A percentile compares a stretch with the other conserved stretches of the same genome.
These are phyloP conservation scores for Blastobotrys terrestris DNA, from an alignment of 805 yeast species.

Conservation along the genomic window DNA sequence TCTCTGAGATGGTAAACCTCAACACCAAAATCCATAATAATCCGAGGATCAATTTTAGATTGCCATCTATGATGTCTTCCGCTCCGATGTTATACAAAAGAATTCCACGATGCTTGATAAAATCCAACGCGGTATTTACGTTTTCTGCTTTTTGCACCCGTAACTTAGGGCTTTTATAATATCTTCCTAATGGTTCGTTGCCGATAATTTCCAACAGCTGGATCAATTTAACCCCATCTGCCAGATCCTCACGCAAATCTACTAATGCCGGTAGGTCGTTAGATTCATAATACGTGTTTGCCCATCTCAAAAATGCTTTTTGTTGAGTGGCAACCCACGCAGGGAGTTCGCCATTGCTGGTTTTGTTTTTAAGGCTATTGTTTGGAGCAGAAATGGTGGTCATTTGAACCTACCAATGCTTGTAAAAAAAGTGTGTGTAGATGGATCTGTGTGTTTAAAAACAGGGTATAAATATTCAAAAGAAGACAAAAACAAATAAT, in stretches of 20 bases:
- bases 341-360: constrained; percentile 23
- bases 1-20: constrained; percentile 34
- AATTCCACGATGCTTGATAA: constrained; percentile 32
- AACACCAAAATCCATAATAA: constrained; percentile 62
- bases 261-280: constrained; percentile 22
- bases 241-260: constrained; percentile 27
- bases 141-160: constrained; percentile 36
- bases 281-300: constrained; percentile 31
- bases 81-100: constrained; percentile 40
- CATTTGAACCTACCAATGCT: background rate
- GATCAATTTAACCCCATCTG: constrained; percentile 32
- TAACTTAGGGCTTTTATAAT: constrained; percentile 27
- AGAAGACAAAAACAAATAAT: background rate
- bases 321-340: constrained; percentile 36
- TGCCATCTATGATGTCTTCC: constrained; percentile 91
- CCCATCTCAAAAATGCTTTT: constrained; percentile 36
- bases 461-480: background rate
- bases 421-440: background rate
- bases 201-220: constrained; percentile 34
- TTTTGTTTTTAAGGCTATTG: background rate
- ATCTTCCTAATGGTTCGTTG: constrained; percentile 31
- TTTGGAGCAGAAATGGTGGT: background rate
- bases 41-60: constrained; percentile 85
- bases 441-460: too few relatives aligned
- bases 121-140: constrained; percentile 33